Evolutionary conservation across 2,329 filamentous ascomycete species (phyloP).

Genomic region (Claviceps pusilla): DNA sequence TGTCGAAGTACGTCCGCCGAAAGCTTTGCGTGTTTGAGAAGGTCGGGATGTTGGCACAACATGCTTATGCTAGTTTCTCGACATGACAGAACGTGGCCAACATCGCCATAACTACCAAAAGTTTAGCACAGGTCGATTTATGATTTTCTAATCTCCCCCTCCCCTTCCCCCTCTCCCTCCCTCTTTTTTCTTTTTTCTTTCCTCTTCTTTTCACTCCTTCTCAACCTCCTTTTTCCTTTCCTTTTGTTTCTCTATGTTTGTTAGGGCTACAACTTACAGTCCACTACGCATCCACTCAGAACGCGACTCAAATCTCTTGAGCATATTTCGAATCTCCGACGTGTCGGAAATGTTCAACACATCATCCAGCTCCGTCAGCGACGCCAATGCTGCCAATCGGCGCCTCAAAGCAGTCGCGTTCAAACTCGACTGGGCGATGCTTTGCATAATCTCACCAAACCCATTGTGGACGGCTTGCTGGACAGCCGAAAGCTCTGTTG

Average conservation of each 20-base stretch:
- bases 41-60: conserved; percentile 52
- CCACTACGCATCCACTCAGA: conserved; percentile 71
- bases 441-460: conserved; percentile 43
- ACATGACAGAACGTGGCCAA: conserved; percentile 67
- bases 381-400: conserved; percentile 49
- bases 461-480: conserved; percentile 47
- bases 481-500: conserved; percentile 39
- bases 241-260: no score
- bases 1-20: conserved; percentile 49
- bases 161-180: neutral
- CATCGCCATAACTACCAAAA: conserved; percentile 50
- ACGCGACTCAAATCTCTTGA: conserved; percentile 49
- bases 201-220: no score
- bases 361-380: conserved; percentile 70
- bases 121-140: conserved; percentile 4
- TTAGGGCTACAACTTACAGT: conserved; percentile 36
- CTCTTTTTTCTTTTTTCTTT: neutral
- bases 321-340: conserved; percentile 44
- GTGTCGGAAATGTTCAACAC: conserved; percentile 46
- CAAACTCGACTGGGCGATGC: conserved; percentile 33
- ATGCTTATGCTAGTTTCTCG: conserved; percentile 71
- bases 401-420: conserved; percentile 38
- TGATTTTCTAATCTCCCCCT: neutral
- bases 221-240: no score
- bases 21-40: conserved; percentile 47